A percentile compares a stretch with the other conserved stretches of the same genome.
These are phyloP conservation scores for Thielaviopsis populi DNA, from an alignment of 2,329 filamentous ascomycete genomes.

Conservation along the genomic window DNA sequence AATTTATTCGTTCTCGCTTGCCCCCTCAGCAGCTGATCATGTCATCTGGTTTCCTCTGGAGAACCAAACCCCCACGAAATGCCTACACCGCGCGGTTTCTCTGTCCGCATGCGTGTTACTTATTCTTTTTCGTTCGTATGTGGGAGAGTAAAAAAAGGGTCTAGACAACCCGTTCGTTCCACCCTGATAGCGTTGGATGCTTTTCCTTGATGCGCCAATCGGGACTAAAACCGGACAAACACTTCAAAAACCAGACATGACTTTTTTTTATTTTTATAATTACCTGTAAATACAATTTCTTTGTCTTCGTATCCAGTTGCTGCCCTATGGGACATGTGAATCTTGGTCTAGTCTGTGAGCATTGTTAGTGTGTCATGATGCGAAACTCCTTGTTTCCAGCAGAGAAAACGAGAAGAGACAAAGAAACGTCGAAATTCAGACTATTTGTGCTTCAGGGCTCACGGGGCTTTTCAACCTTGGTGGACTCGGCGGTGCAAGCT, in stretches of 20 bases:
- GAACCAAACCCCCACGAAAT: constrained; percentile 8
- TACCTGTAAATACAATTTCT: background rate
- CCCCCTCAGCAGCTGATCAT: background rate
- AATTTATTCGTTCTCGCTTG: too few species aligned
- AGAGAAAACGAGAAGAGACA: too few species aligned
- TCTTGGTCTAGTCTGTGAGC: too few species aligned
- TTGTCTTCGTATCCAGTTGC: constrained; percentile 6
- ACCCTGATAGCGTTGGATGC: constrained; percentile 43
- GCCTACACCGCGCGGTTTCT: constrained; percentile 17
- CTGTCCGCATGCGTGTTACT: constrained; percentile 28
- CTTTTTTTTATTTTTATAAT: too few species aligned
- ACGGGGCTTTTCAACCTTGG: too few species aligned
- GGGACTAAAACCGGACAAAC: constrained; percentile 51
- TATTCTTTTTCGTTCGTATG: constrained; percentile 42
- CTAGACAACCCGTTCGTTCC: constrained; percentile 55
- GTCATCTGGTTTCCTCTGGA: background rate
- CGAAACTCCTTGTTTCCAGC: too few species aligned
- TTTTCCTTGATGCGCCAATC: constrained; percentile 33
- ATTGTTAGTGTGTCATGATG: too few species aligned
- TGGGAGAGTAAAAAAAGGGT: constrained; percentile 45
- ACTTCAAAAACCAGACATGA: constrained; percentile 22
- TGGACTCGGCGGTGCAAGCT: too few species aligned
- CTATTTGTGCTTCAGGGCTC: too few species aligned
- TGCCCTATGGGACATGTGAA: too few species aligned
- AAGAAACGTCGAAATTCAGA: too few species aligned